A percentile compares a stretch with the other conserved stretches of the same genome.
Evolutionary conservation across 257 asterid genomes (phyloP).

Genomic region (Scutellaria minor): DNA sequence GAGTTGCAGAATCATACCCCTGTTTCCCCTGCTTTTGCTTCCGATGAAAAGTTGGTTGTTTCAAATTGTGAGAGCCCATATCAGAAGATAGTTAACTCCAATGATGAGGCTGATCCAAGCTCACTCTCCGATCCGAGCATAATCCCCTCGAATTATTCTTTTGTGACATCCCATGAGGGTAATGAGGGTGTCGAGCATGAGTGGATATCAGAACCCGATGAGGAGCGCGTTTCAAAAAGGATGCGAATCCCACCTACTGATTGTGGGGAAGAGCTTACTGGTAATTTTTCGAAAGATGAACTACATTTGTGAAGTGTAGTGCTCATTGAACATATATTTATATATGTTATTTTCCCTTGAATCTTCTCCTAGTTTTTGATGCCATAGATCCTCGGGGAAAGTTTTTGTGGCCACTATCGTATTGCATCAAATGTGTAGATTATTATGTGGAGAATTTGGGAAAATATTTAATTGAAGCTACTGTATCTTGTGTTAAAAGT

Average conservation of each 20-base stretch:
- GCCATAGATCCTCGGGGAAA: constrained; percentile 7
- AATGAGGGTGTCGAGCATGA: constrained; percentile 20
- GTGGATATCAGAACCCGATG: constrained; percentile 38
- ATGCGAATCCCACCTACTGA: constrained; percentile 45
- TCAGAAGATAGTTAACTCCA: no score
- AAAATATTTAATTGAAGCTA: neutral
- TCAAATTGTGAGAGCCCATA: constrained; percentile 16
- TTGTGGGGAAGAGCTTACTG: constrained; percentile 43
- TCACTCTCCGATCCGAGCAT: neutral
- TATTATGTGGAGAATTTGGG: constrained; percentile 15
- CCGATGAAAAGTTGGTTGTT: constrained; percentile 30
- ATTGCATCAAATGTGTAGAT: constrained; percentile 9
- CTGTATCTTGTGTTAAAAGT: neutral
- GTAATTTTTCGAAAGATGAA: constrained; percentile 40
- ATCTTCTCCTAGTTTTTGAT: constrained; percentile 17
- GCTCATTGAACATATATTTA: neutral
- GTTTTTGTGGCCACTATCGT: neutral
- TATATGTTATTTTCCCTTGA: neutral
- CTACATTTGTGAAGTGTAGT: constrained; percentile 49
- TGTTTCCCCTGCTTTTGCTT: constrained; percentile 3
- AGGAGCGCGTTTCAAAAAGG: constrained; percentile 59
- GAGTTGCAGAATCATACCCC: constrained; percentile 23
- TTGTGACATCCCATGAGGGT: neutral
- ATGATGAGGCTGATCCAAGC: no score
- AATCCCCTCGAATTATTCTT: neutral